phyloP scores from a whole-genome alignment of 805 yeast genomes.

The Spathaspora gorwiae region DNA sequence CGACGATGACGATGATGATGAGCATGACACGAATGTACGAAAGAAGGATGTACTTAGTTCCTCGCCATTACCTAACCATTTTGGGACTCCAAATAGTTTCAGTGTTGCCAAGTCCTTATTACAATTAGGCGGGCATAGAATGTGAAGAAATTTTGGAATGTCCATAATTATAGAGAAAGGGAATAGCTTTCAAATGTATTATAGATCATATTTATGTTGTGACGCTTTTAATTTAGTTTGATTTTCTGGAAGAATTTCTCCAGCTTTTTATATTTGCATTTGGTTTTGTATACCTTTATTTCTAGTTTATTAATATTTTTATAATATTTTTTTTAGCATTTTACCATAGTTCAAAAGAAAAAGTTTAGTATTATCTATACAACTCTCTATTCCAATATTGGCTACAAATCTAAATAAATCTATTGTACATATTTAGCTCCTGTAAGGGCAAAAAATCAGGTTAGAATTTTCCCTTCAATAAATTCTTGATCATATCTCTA shows the following conservation, averaged over 20 bases:
- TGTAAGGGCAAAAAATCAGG: not conserved
- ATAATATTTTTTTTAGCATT: too few relatives aligned
- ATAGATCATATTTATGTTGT: not conserved
- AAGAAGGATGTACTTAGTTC: conserved; percentile 24
- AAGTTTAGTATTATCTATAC: too few relatives aligned
- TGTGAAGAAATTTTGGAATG: conserved; percentile 1
- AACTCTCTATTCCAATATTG: too few relatives aligned
- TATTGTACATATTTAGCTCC: too few relatives aligned
- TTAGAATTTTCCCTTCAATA: conserved; percentile 67
- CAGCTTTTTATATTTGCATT: too few relatives aligned
- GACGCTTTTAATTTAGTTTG: not conserved
- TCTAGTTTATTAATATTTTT: too few relatives aligned
- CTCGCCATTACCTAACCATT: conserved; percentile 29
- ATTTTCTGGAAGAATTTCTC: too few relatives aligned
- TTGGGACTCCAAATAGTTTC: conserved; percentile 44
- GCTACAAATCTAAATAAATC: too few relatives aligned
- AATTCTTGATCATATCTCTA: conserved; percentile 67
- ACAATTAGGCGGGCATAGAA: conserved; percentile 30
- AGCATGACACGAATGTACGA: conserved; percentile 6
- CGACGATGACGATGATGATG: conserved; percentile 14
- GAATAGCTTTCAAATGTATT: not conserved
- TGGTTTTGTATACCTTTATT: too few relatives aligned
- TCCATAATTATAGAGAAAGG: not conserved
- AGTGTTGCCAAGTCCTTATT: conserved; percentile 43
- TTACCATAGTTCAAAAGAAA: too few relatives aligned